Conservation (phyloP, 2,329 filamentous ascomycete species). For the Chaetomiaceae sp. region DNA sequence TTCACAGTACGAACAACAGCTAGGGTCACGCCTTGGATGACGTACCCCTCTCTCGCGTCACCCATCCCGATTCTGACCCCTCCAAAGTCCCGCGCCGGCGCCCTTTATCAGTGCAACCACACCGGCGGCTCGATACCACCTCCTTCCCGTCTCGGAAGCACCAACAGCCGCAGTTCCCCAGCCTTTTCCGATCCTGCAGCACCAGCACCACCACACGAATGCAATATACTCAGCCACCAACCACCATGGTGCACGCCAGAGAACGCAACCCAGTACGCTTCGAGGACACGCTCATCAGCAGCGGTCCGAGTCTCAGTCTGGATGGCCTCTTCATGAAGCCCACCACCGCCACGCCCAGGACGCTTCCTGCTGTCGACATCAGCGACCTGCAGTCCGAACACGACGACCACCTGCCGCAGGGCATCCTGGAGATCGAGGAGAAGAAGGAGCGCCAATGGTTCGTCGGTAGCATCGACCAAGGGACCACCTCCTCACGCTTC, state of each 20-base stretch:
- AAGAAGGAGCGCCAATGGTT: conserved; percentile 45
- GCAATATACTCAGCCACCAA: too few relatives aligned
- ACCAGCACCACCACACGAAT: not conserved
- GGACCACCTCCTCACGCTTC: conserved; percentile 83
- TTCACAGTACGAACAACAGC: conserved; percentile 19
- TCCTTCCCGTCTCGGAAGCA: not conserved
- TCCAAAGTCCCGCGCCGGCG: conserved; percentile 16
- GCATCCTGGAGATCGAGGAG: conserved; percentile 24
- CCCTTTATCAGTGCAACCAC: conserved; percentile 14
- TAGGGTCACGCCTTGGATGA: conserved; percentile 23
- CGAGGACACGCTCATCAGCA: conserved; percentile 8
- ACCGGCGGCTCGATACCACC: conserved; percentile 3
- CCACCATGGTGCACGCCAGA: conserved; percentile 18
- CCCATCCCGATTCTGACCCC: conserved; percentile 13
- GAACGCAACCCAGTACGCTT: conserved; percentile 11
- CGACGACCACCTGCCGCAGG: conserved; percentile 23
- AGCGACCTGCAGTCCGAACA: conserved; percentile 8
- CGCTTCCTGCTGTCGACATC: conserved; percentile 4
- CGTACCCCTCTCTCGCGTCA: conserved; percentile 17
- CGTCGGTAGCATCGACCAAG: conserved; percentile 84
- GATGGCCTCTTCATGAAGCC: conserved; percentile 16
- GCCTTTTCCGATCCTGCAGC: conserved; percentile 17
- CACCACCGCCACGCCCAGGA: conserved; percentile 7
- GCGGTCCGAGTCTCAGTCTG: conserved; percentile 7
- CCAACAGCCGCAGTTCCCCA: conserved; percentile 5